These are phyloP conservation scores for Ganoderma boninense DNA, from an alignment of 1,284 basidiomycete species.

Conservation along the genomic window DNA sequence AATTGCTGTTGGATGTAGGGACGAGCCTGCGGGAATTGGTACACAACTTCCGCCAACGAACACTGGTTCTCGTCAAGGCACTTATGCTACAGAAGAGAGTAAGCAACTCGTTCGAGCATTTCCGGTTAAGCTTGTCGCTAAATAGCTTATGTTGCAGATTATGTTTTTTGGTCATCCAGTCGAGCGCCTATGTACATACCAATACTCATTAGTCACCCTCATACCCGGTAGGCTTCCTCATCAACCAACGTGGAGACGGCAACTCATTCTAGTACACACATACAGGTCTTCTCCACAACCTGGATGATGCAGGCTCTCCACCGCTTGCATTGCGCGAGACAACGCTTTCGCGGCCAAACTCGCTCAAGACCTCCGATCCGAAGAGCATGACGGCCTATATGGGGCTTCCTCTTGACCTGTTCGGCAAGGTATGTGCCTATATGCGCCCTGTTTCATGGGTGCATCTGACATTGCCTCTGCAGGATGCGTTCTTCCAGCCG, in stretches of 20 bases:
- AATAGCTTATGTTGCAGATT: constrained; percentile 64
- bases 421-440: constrained; percentile 68
- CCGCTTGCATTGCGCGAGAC: constrained; percentile 77
- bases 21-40: constrained; percentile 94
- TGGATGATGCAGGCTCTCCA: constrained; percentile 95
- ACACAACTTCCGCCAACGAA: constrained; percentile 93
- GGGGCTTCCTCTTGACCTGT: constrained; percentile 89
- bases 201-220: constrained; percentile 92
- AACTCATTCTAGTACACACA: constrained; percentile 28
- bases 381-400: constrained; percentile 92
- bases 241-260: background rate
- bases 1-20: constrained; percentile 52
- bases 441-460: background rate
- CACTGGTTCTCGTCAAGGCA: constrained; percentile 94
- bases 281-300: constrained; percentile 83
- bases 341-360: constrained; percentile 77
- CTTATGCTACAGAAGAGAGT: constrained; percentile 93
- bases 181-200: constrained; percentile 95
- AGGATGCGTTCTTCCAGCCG: constrained; percentile 97
- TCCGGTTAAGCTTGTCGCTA: too few species aligned
- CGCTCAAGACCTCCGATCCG: constrained; percentile 89
- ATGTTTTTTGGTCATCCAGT: constrained; percentile 99
- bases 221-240: constrained; percentile 65
- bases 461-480: background rate
- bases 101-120: too few species aligned